Evolutionary conservation across 352 stramenopile genomes (phyloP).

Genomic region (Phytophthora uliginosa): DNA sequence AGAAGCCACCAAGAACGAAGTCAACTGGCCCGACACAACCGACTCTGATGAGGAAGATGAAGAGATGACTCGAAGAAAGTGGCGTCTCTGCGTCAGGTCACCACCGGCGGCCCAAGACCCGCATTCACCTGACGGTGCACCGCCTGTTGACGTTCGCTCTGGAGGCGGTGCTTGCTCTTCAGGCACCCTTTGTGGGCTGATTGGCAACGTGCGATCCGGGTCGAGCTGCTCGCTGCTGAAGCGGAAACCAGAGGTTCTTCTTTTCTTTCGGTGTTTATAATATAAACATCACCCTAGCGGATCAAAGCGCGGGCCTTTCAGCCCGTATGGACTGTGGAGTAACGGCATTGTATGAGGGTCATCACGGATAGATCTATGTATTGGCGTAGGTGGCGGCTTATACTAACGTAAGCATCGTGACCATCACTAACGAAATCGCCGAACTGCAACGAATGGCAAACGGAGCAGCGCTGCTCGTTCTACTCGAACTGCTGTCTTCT

Average conservation of each 20-base stretch:
- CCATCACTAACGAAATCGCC: not conserved
- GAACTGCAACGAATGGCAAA: not conserved
- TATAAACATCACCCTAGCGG: too few species aligned
- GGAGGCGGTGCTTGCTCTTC: constrained; percentile 22
- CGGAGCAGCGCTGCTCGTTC: constrained; percentile 7
- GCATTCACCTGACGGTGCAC: constrained; percentile 22
- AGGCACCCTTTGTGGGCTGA: constrained; percentile 6
- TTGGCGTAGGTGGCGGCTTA: not conserved
- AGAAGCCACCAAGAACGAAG: too few species aligned
- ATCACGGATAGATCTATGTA: too few species aligned
- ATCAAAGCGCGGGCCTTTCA: too few species aligned
- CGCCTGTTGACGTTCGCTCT: constrained; percentile 14
- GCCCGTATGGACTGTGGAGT: too few species aligned
- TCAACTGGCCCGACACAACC: too few species aligned
- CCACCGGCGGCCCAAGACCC: constrained; percentile 4
- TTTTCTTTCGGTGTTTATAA: not conserved
- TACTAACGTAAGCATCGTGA: not conserved
- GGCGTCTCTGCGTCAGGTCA: constrained; percentile 1
- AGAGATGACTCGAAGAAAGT: constrained; percentile 1
- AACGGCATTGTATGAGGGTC: too few species aligned
- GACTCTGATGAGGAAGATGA: too few species aligned
- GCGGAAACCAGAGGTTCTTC: too few species aligned
- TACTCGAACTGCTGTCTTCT: constrained; percentile 7
- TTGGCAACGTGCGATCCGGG: not conserved
- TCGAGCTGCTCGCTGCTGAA: too few species aligned